phyloP scores from a whole-genome alignment of 2,329 filamentous ascomycete genomes.

The Venturia asperata region DNA sequence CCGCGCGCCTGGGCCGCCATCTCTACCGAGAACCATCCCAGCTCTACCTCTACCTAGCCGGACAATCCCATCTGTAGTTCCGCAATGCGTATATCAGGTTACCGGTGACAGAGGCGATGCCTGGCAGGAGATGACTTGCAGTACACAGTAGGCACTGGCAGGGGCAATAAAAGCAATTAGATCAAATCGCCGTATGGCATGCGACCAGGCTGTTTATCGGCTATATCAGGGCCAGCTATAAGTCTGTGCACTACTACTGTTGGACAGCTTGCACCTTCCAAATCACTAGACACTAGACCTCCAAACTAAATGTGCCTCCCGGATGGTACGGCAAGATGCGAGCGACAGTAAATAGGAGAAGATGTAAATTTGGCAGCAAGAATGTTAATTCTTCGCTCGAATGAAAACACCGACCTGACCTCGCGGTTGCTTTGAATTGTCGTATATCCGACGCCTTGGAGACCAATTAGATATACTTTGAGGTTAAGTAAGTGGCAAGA shows the following conservation, averaged over 20 bases:
- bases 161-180: neutral
- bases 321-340: neutral
- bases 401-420: neutral
- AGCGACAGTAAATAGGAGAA: neutral
- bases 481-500: neutral
- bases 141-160: neutral
- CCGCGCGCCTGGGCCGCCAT: neutral
- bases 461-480: conserved; percentile 8
- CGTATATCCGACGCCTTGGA: neutral
- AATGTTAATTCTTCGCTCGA: neutral
- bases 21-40: neutral
- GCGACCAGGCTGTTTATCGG: neutral
- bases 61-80: neutral
- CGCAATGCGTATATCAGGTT: neutral
- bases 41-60: too few species aligned
- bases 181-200: neutral
- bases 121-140: neutral
- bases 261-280: too few species aligned
- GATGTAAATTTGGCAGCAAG: neutral
- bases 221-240: neutral
- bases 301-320: neutral
- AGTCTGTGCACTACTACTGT: neutral
- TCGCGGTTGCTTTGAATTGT: neutral
- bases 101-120: neutral
- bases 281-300: neutral